Evolutionary conservation across 805 yeast genomes (phyloP).

Genomic region (Kazachstania bromeliacearum): DNA sequence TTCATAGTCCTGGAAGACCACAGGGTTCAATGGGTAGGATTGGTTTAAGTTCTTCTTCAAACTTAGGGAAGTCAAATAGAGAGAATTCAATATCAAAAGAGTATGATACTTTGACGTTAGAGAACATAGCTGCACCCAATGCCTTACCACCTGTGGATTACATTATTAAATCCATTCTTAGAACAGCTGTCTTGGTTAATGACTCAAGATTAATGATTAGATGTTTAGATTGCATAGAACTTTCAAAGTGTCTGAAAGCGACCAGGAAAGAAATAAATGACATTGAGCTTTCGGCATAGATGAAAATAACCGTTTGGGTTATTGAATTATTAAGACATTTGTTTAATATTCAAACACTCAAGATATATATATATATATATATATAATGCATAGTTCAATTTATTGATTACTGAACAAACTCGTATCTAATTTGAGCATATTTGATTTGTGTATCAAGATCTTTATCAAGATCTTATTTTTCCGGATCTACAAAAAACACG

Average conservation of each 20-base stretch:
- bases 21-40: constrained; percentile 1
- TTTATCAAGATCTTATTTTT: too few species aligned
- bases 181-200: constrained; percentile 49
- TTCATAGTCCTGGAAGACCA: constrained; percentile 6
- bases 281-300: too few species aligned
- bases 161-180: constrained; percentile 50
- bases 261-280: constrained; percentile 11
- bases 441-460: too few species aligned
- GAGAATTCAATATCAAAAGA: constrained; percentile 8
- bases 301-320: too few species aligned
- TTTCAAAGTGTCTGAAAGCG: constrained; percentile 18
- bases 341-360: too few species aligned
- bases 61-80: constrained; percentile 6
- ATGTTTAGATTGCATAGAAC: constrained; percentile 26
- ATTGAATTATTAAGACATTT: too few species aligned
- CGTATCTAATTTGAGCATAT: too few species aligned
- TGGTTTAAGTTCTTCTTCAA: not conserved
- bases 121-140: constrained; percentile 45
- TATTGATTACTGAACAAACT: too few species aligned
- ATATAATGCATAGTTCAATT: too few species aligned
- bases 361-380: too few species aligned
- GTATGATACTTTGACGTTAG: constrained; percentile 38
- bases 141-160: constrained; percentile 48
- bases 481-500: too few species aligned
- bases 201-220: constrained; percentile 51